Evolutionary conservation across 768 basidiomycete genomes (phyloP), one percentile per base, ranked within the genome.

Genomic region (Mycena capillaripes): DNA sequence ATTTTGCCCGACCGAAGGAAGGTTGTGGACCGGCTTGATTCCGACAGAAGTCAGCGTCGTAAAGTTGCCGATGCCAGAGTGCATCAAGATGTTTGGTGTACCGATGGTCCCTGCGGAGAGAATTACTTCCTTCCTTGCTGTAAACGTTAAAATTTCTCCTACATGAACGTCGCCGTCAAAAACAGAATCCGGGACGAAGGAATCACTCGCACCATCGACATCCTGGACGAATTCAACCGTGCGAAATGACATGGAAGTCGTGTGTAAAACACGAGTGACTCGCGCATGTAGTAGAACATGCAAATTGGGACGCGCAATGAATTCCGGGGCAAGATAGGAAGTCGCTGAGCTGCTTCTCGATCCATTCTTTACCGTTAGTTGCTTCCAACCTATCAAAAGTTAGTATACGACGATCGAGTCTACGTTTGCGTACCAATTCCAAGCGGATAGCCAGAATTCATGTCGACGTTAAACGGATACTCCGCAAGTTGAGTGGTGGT

Each of bases 71-170:
- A 65, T 65, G 1, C 63, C 63, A 7, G 63, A 65, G 52, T 65
- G 34, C 27, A 65, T 5, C 5, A 65, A 12, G 7, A 65, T 53
- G 14, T 42, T 53, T 8, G 82, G 80, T 3, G 78, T 80, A 1
- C 75, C 78, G 42, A 81, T 67, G 4, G 73, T 60, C n/a, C 81
- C 80, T 7, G 78, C 76, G 1, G 80, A 81, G 4, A 82, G 73
- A 27, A 83, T 77, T 21, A 83, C 68, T 56, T 82, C 82, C 42
- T 77, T 78, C 11, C 52, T 68, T 7, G 81, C 81, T 5, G 71
- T 78, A 0, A 81, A 16, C 7, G 40, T 66, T 40, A 56, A 44
- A 9, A 6, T 6, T 57, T 16, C n/a, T 0, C 65, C 65, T 66
- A n/a, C n/a, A n/a, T n/a, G n/a, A n/a, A n/a, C n/a, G n/a, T n/a